Evolutionary conservation across 768 basidiomycete species (phyloP), one percentile per base, ranked within the genome.

Genomic region (Mycena galopus): DNA sequence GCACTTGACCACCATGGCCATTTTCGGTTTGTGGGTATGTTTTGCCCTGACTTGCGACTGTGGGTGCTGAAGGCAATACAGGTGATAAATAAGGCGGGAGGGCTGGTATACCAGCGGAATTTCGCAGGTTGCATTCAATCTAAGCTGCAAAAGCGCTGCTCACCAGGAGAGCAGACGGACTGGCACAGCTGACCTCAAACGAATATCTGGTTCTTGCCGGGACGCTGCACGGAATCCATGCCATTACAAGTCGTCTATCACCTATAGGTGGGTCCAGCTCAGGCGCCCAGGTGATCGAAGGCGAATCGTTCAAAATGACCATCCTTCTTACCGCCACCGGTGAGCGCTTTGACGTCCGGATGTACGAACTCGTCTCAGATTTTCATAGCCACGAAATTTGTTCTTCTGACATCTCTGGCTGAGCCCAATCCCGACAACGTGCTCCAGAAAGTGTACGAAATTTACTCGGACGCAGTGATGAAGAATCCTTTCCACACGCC

Each of bases 401-500:
- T 99, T 5, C 86, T 99, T 6, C 83, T 98, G 53, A 96, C 96
- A 21, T 96, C 96, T 2, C 82, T 95, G 44, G 86, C 90, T 2
- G 94, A 96, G 76, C 84, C 89, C 10, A 88, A 88, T 2, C 90
- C 94, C 37, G 95, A 89, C 61, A 77, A 88, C 4, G 85, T 93
- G 25, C 84, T 99, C 47, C 92, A 93, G 77, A 94, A 92, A 80
- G 92, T 96, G 57, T 99, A 99, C 82, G 96, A 98, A 80, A 90
- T 89, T 23, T 99, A 98, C 80, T 89, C 97, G 0, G 98, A 99
- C 79, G 91, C 94, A 1, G 96, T 96, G 65, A 97, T 98, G 95
- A 98, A 99, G 86, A 98, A 98, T 79, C 98, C 98, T 0, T 99
- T 99, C 82, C 96, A 99, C 81, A 97, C 96, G 7, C 94, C 94